These are phyloP conservation scores for Acrocalymma vagum DNA, from an alignment of 2,329 filamentous ascomycete genomes.

Conservation along the genomic window DNA sequence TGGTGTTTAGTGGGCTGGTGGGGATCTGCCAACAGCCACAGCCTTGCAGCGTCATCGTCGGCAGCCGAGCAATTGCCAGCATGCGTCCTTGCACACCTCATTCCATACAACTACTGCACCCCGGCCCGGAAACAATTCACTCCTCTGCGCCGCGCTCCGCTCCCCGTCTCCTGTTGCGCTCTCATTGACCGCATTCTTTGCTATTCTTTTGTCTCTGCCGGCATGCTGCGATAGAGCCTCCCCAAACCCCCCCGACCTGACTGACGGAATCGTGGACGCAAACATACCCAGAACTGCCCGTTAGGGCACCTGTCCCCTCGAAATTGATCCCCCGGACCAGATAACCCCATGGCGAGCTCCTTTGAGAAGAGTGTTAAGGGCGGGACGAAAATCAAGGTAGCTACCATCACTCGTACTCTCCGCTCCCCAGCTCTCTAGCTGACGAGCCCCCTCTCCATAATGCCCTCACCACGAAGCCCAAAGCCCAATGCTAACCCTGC, in stretches of 20 bases:
- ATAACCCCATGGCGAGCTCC: conserved; percentile 81
- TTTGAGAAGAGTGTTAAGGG: conserved; percentile 99
- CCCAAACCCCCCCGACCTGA: conserved; percentile 18
- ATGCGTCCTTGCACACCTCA: conserved; percentile 25
- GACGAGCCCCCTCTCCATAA: not conserved
- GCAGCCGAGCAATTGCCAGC: conserved; percentile 19
- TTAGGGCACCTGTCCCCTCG: conserved; percentile 20
- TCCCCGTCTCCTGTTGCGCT: conserved; percentile 23
- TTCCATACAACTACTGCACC: conserved; percentile 21
- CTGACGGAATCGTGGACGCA: conserved; percentile 16
- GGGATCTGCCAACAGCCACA: too few relatives aligned
- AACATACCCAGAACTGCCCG: conserved; percentile 20
- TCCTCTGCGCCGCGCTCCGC: conserved; percentile 21
- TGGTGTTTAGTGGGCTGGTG: conserved; percentile 10
- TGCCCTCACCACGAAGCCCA: conserved; percentile 1
- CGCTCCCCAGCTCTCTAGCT: conserved; percentile 1
- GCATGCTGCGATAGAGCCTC: conserved; percentile 39
- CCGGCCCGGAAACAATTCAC: conserved; percentile 20
- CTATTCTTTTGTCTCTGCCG: conserved; percentile 23
- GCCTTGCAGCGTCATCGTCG: conserved; percentile 29
- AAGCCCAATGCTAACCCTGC: conserved; percentile 26
- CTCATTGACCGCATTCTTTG: conserved; percentile 21
- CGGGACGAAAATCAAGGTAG: conserved; percentile 95
- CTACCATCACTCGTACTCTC: conserved; percentile 14
- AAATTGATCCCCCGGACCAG: conserved; percentile 18